phyloP scores from a whole-genome alignment of 2,329 filamentous ascomycete genomes.

The Pezicula rhizophila region DNA sequence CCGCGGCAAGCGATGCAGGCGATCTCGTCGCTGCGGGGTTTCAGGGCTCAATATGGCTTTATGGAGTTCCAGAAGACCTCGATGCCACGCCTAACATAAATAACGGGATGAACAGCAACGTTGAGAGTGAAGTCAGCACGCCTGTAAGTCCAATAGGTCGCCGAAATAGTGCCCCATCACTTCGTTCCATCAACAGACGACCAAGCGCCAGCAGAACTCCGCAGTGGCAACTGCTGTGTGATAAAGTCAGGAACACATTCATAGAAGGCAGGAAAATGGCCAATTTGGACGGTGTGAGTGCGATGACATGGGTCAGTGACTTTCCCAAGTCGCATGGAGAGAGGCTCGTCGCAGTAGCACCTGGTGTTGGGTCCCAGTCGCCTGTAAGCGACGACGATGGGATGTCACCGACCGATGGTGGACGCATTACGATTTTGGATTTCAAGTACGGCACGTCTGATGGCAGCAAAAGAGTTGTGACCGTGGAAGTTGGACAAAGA shows the following conservation, averaged over 20 bases:
- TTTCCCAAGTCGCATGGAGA: constrained; percentile 44
- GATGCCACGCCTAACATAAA: constrained; percentile 49
- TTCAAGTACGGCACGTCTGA: constrained; percentile 59
- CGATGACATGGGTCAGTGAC: constrained; percentile 65
- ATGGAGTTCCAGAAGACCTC: constrained; percentile 69
- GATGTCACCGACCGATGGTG: constrained; percentile 72
- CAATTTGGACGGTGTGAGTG: constrained; percentile 59
- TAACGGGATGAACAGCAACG: constrained; percentile 24
- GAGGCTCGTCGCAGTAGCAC: constrained; percentile 64
- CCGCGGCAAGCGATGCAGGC: constrained; percentile 61
- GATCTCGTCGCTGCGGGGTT: constrained; percentile 72
- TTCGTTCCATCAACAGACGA: constrained; percentile 16
- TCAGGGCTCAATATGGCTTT: constrained; percentile 69
- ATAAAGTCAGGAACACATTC: constrained; percentile 64
- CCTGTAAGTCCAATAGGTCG: constrained; percentile 18
- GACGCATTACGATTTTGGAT: constrained; percentile 66
- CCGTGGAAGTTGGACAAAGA: constrained; percentile 68
- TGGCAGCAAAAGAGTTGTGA: constrained; percentile 51
- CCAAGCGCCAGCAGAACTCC: constrained; percentile 37
- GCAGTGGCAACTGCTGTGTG: constrained; percentile 64
- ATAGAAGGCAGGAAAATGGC: constrained; percentile 61
- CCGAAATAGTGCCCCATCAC: constrained; percentile 25
- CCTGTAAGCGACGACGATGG: constrained; percentile 60
- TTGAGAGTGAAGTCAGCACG: constrained; percentile 22
- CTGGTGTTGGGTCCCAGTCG: constrained; percentile 55